Evolutionary conservation across 1,284 basidiomycete species (phyloP), one percentile per base, ranked within the genome.

Genomic region (Pterulicium gracile): DNA sequence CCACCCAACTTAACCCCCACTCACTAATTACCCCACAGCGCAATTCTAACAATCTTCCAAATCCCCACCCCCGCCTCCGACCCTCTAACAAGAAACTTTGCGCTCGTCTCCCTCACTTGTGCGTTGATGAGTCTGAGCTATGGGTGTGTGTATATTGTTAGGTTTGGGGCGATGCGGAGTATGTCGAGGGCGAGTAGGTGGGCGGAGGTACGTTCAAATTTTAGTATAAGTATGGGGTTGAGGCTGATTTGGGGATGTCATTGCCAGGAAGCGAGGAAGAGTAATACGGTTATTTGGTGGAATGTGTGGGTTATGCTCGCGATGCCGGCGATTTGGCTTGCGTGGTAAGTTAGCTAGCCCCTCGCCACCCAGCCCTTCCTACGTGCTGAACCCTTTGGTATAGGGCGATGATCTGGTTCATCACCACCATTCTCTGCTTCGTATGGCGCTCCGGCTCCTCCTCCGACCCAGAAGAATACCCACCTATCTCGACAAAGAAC

Each of bases 241-340:
- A 20, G 14, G 10, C 15, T 19, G 15, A 7, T 27, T 43, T 47
- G 18, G 46, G 13, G 20, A 20, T 47, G 12, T 22, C 13, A 14
- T 21, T 23, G 39, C n/a, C 50, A 86, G 79, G 83, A 87, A 61
- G 79, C 82, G 18, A 72, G 75, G 45, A 75, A 72, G 58, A 74
- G 73, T 0, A 73, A 78, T 27, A 80, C 83, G 0, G 61, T 71
- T 5, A 75, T 88, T 18, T 69, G 75, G 59, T 88, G 85, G 85
- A 88, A 88, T 51, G 80, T 85, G 12, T 88, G 85, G 86, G 79
- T 87, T 1, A 55, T 88, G 5, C 65, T 88, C 13, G 76, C 81
- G 1, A 79, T 84, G 64, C 85, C 85, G 0, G 77, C 72, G 0
- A 65, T 87, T 13, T 88, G 81, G 77, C 73, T 88, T 51, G 72